Conservation (phyloP, 805 yeast genomes). For the Yarrowia porcina region DNA sequence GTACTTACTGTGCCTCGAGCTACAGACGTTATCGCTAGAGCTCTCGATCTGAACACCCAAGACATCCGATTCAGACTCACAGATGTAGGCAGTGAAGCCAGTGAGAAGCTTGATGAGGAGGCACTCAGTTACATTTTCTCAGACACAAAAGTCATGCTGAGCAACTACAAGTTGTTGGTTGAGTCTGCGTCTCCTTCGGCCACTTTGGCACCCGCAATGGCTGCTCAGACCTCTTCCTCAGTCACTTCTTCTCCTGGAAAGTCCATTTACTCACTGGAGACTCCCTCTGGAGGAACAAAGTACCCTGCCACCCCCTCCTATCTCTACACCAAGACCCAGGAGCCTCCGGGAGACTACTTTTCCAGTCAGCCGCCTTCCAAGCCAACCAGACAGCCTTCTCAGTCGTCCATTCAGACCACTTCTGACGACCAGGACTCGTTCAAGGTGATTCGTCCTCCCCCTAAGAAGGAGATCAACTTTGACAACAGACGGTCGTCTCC, state of each 20-base stretch:
- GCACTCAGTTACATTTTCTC: constrained; percentile 3
- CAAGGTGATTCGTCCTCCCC: constrained; percentile 60
- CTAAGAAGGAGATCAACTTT: constrained; percentile 69
- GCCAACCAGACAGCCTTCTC: not conserved
- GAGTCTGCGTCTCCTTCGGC: not conserved
- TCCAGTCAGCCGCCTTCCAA: constrained; percentile 2
- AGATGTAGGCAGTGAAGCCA: constrained; percentile 55
- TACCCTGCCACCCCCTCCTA: constrained; percentile 3
- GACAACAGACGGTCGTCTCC: constrained; percentile 78
- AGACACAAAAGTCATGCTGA: not conserved
- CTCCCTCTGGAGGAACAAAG: constrained; percentile 1
- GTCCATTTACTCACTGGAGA: constrained; percentile 5
- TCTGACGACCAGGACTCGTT: constrained; percentile 44
- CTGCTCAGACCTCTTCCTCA: not conserved
- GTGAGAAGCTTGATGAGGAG: constrained; percentile 35
- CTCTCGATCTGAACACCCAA: constrained; percentile 36
- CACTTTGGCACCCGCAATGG: not conserved
- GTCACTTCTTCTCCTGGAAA: constrained; percentile 17
- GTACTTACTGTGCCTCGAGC: constrained; percentile 39
- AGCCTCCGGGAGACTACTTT: constrained; percentile 16
- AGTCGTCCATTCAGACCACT: not conserved
- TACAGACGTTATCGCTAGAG: constrained; percentile 43
- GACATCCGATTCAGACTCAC: constrained; percentile 53
- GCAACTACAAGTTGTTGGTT: constrained; percentile 3
- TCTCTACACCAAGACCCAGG: constrained; percentile 27